These are phyloP conservation scores for Tuber brumale DNA, from an alignment of 495 filamentous ascomycete genomes.

Conservation along the genomic window DNA sequence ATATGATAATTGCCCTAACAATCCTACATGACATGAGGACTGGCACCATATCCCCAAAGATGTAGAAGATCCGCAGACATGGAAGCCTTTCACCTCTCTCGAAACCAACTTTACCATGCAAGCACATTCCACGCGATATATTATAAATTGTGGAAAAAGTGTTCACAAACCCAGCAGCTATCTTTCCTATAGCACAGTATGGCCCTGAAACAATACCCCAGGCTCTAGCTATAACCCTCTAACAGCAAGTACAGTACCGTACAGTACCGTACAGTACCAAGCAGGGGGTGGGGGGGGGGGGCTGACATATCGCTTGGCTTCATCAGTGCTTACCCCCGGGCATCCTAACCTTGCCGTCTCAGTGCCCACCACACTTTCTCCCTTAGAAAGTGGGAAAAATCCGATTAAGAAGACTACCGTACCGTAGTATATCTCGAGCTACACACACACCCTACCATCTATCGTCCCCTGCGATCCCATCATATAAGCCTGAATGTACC, in stretches of 20 bases:
- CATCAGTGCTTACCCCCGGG: conserved; percentile 4
- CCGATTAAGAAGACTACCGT: background rate
- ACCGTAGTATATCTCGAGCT: background rate
- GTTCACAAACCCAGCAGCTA: background rate
- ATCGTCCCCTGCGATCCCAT: background rate
- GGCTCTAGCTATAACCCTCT: too few species aligned
- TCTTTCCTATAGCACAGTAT: background rate
- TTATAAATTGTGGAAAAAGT: background rate
- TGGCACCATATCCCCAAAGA: background rate
- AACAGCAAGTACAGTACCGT: background rate
- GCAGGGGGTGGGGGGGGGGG: too few species aligned
- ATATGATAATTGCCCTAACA: background rate
- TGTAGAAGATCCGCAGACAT: background rate
- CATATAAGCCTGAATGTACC: background rate
- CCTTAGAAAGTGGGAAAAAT: background rate
- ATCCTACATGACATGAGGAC: background rate
- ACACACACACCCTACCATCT: background rate
- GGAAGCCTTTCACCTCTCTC: background rate
- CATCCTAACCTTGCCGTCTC: conserved; percentile 15
- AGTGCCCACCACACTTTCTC: background rate
- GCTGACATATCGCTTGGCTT: background rate
- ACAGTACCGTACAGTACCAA: background rate
- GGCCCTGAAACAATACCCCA: background rate
- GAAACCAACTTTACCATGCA: background rate
- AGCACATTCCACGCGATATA: background rate